Percentiles rank a stretch among this genome's conserved stretches.
These are phyloP conservation scores for Metschnikowia amazonensis DNA, from an alignment of 805 yeast species.

Conservation along the genomic window DNA sequence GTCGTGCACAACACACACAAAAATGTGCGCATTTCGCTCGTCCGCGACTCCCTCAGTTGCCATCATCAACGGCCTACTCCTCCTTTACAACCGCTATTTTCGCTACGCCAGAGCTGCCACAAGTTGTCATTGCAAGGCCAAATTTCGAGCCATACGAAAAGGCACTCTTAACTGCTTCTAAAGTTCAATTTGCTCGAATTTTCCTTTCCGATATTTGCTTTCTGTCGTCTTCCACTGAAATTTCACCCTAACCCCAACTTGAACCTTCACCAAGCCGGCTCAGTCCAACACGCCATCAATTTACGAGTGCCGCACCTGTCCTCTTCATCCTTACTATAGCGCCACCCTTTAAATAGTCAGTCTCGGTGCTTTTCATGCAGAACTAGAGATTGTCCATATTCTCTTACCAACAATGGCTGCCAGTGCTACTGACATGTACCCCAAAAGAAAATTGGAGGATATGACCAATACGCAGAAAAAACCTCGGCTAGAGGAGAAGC, in stretches of 20 bases:
- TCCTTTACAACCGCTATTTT: neutral
- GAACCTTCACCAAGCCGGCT: neutral
- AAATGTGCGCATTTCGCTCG: conserved; percentile 5
- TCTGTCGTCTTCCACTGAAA: neutral
- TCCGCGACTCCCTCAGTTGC: conserved; percentile 6
- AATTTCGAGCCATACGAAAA: neutral
- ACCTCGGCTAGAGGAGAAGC: conserved; percentile 19
- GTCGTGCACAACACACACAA: conserved; percentile 2
- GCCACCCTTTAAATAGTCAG: neutral
- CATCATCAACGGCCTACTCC: conserved; percentile 13
- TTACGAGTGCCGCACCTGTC: too few species aligned
- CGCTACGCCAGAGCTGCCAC: conserved; percentile 4
- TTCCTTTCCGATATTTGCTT: conserved; percentile 4
- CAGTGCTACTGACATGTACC: conserved; percentile 26
- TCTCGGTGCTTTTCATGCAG: conserved; percentile 2
- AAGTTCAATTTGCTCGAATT: neutral
- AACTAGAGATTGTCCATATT: neutral
- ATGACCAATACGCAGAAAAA: conserved; percentile 32
- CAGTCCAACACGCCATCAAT: neutral
- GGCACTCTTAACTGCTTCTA: neutral
- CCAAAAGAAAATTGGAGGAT: conserved; percentile 37
- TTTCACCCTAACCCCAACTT: neutral
- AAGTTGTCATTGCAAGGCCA: neutral
- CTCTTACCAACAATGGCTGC: conserved; percentile 29
- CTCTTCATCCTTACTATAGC: too few species aligned